A percentile compares a stretch with the other conserved stretches of the same genome.
These are phyloP conservation scores for Lachnellula cervina DNA, from an alignment of 2,329 filamentous ascomycete genomes.

Conservation along the genomic window DNA sequence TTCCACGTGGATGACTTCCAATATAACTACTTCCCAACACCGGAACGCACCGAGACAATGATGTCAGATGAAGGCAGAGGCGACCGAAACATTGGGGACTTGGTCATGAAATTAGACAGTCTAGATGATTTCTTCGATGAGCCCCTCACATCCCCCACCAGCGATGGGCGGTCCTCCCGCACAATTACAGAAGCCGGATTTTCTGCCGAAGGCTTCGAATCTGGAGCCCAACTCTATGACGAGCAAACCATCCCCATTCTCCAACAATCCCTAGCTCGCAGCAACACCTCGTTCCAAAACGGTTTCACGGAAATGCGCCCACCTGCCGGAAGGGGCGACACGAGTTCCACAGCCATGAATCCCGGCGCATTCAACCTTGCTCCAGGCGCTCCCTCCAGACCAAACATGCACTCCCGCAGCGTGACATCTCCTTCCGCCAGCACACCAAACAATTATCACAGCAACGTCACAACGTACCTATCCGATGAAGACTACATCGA, in stretches of 20 bases:
- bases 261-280: constrained; percentile 68
- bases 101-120: constrained; percentile 75
- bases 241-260: constrained; percentile 88
- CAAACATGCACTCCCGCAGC: constrained; percentile 72
- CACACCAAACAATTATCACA: constrained; percentile 48
- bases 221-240: constrained; percentile 80
- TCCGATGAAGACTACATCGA: constrained; percentile 74
- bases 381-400: constrained; percentile 45
- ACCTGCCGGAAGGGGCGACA: constrained; percentile 54
- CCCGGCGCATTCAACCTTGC: constrained; percentile 51
- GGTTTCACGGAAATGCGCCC: constrained; percentile 72
- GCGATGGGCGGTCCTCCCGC: constrained; percentile 56
- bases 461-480: constrained; percentile 55
- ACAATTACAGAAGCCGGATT: constrained; percentile 63
- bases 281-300: constrained; percentile 75
- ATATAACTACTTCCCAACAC: constrained; percentile 59
- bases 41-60: constrained; percentile 76
- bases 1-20: constrained; percentile 84
- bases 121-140: constrained; percentile 81
- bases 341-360: constrained; percentile 56
- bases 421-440: constrained; percentile 69
- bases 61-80: constrained; percentile 68
- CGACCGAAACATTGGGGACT: constrained; percentile 72
- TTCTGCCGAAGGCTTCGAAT: constrained; percentile 61
- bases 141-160: constrained; percentile 48